Conservation (phyloP, 2,329 filamentous ascomycete species). For the Trichoderma lentiforme region DNA sequence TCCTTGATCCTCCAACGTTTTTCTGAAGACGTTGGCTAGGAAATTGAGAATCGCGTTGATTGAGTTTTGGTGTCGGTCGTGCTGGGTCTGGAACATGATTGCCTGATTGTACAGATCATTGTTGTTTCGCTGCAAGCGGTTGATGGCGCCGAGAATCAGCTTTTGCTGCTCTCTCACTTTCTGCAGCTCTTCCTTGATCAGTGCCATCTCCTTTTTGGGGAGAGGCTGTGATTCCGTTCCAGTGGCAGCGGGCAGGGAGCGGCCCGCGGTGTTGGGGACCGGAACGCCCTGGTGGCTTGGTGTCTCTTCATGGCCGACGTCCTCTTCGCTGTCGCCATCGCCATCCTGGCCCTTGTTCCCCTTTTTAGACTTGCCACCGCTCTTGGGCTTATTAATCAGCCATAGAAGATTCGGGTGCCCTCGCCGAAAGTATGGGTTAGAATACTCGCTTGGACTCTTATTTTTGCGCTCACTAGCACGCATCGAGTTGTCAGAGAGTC, state of each 20-base stretch:
- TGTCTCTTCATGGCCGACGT: constrained; percentile 43
- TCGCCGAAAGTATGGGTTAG: constrained; percentile 92
- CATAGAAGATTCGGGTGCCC: constrained; percentile 89
- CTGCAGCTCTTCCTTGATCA: constrained; percentile 75
- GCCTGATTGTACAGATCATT: constrained; percentile 85
- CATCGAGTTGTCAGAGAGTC: constrained; percentile 95
- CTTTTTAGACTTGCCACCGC: constrained; percentile 60
- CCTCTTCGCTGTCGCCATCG: constrained; percentile 67
- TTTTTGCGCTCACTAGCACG: constrained; percentile 94
- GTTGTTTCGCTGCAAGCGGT: constrained; percentile 78
- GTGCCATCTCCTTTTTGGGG: constrained; percentile 69
- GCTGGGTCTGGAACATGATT: constrained; percentile 81
- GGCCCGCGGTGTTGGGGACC: constrained; percentile 23
- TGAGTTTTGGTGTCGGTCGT: constrained; percentile 95
- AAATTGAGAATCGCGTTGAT: constrained; percentile 99
- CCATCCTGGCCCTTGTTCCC: constrained; percentile 58
- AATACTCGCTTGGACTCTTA: constrained; percentile 97
- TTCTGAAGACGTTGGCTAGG: constrained; percentile 91
- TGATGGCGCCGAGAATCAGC: constrained; percentile 79
- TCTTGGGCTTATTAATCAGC: constrained; percentile 95
- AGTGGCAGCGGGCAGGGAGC: constrained; percentile 41
- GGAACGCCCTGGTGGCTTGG: constrained; percentile 23
- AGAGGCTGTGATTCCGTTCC: constrained; percentile 49
- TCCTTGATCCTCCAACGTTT: constrained; percentile 82
- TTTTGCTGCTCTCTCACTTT: constrained; percentile 83